Evolutionary conservation across 1,139 yeast genomes (phyloP).

Genomic region (Debaryomyces subglobosus): DNA sequence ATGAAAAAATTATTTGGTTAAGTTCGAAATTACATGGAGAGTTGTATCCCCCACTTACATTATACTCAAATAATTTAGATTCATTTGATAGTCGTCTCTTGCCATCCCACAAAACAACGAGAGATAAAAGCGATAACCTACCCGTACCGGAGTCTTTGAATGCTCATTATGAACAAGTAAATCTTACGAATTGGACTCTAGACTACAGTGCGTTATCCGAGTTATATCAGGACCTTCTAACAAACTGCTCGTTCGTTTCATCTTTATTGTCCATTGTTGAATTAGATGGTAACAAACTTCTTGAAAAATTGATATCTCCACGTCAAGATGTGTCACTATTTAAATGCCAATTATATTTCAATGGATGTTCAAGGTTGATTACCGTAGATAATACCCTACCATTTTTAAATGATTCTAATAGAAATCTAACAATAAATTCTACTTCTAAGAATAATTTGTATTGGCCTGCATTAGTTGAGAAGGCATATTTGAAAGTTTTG

Average conservation of each 20-base stretch:
- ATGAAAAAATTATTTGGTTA: conserved; percentile 46
- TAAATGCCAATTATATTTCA: conserved; percentile 44
- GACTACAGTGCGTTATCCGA: conserved; percentile 21
- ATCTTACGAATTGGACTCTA: conserved; percentile 21
- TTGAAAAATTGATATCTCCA: conserved; percentile 29
- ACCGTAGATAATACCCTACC: conserved; percentile 53
- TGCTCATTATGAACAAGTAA: conserved; percentile 18
- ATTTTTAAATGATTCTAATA: conserved; percentile 15
- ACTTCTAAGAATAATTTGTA: conserved; percentile 37
- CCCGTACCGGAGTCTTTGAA: conserved; percentile 23
- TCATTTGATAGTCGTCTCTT: conserved; percentile 15
- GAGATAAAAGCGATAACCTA: neutral
- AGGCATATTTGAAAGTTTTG: conserved; percentile 68
- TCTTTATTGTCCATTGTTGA: conserved; percentile 52
- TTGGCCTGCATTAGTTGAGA: conserved; percentile 80
- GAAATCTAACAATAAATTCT: conserved; percentile 43
- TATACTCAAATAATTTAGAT: conserved; percentile 18
- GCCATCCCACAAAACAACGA: neutral
- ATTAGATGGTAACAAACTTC: conserved; percentile 16
- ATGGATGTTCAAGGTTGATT: conserved; percentile 61
- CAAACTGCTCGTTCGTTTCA: conserved; percentile 81
- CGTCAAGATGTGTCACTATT: conserved; percentile 34
- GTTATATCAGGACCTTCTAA: conserved; percentile 57
- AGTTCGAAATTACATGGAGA: conserved; percentile 37
- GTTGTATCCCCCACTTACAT: conserved; percentile 40